Evolutionary conservation across 495 filamentous ascomycete species (phyloP).

Genomic region (Penicillium goetzii): DNA sequence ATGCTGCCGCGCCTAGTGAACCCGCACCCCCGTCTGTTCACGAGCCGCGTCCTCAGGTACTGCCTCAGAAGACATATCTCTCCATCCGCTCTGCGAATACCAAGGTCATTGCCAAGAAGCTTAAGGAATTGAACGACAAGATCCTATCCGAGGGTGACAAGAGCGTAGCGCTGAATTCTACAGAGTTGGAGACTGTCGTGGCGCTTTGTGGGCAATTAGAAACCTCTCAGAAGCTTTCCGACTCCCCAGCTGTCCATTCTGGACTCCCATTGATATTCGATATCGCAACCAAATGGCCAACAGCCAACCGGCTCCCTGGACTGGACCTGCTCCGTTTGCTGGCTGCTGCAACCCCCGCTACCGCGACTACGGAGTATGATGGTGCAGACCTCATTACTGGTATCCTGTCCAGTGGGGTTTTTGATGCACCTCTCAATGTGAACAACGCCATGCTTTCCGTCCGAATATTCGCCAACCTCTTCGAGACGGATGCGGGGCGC

Average conservation of each 20-base stretch:
- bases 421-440: conserved; percentile 56
- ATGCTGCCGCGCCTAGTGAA: conserved; percentile 44
- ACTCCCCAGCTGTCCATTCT: conserved; percentile 41
- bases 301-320: conserved; percentile 74
- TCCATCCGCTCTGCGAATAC: conserved; percentile 64
- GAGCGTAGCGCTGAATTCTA: conserved; percentile 70
- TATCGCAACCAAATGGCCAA: conserved; percentile 76
- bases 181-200: conserved; percentile 63
- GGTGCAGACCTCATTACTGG: conserved; percentile 54
- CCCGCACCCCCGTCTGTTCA: conserved; percentile 37
- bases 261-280: conserved; percentile 65
- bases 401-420: conserved; percentile 56
- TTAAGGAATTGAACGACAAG: conserved; percentile 69
- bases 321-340: conserved; percentile 85
- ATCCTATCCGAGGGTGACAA: conserved; percentile 71
- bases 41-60: conserved; percentile 58
- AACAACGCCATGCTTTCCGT: conserved; percentile 88
- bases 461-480: conserved; percentile 85
- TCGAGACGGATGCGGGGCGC: conserved; percentile 73
- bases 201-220: conserved; percentile 62
- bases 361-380: conserved; percentile 62
- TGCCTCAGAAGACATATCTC: conserved; percentile 88
- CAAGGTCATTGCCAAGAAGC: conserved; percentile 71
- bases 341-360: conserved; percentile 63
- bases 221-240: conserved; percentile 39